Percentiles rank a stretch among this genome's conserved stretches.
Conservation (phyloP, 148 eudicot species). For the Simmondsia chinensis region DNA sequence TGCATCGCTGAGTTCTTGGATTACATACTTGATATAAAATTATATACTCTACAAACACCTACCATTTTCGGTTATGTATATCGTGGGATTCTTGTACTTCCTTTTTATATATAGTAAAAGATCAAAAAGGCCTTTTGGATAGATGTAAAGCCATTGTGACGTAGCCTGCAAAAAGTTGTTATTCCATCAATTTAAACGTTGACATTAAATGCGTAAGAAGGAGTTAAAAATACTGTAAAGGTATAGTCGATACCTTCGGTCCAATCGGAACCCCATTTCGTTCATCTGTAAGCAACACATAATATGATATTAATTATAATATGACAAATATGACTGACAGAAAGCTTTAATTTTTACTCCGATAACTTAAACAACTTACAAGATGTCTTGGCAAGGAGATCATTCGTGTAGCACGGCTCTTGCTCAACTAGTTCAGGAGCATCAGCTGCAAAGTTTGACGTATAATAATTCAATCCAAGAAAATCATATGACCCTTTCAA, state of each 20-base stretch:
- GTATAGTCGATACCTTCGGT: slow-evolving; percentile 24
- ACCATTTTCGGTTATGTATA: slow-evolving; percentile 28
- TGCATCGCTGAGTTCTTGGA: no score
- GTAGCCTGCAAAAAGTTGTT: slow-evolving; percentile 23
- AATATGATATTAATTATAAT: background rate
- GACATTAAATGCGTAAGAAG: no score
- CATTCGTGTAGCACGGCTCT: slow-evolving; percentile 30
- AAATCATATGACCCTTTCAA: slow-evolving; percentile 19
- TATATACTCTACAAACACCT: no score
- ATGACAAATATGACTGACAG: no score
- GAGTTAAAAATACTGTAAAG: no score
- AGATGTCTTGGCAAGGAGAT: slow-evolving; percentile 19
- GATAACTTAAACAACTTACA: slow-evolving; percentile 28
- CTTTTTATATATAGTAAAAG: slow-evolving; percentile 8
- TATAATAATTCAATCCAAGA: slow-evolving; percentile 32
- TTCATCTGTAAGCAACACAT: slow-evolving; percentile 14
- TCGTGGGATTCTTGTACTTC: slow-evolving; percentile 15
- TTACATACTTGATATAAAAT: background rate
- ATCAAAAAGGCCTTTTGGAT: slow-evolving; percentile 26
- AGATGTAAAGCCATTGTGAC: slow-evolving; percentile 30
- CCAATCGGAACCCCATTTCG: slow-evolving; percentile 47
- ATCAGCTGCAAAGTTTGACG: slow-evolving; percentile 33
- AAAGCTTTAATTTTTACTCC: background rate
- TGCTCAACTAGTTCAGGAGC: slow-evolving; percentile 9
- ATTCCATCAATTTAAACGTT: no score